phyloP scores from a whole-genome alignment of 768 basidiomycete genomes.

The Antrodiella citrinella region DNA sequence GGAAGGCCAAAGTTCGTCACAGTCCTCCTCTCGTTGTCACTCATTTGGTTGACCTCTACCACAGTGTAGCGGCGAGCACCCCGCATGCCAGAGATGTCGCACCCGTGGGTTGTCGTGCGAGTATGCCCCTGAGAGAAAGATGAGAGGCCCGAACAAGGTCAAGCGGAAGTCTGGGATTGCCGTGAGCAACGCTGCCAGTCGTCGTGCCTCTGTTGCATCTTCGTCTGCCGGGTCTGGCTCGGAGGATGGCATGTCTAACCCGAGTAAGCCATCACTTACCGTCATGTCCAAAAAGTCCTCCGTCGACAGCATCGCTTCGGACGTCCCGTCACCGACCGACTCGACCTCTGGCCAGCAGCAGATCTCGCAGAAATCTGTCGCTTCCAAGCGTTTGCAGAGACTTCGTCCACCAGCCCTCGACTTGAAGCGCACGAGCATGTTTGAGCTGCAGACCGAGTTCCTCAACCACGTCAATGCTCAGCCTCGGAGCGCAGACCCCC shows the following conservation, averaged over 20 bases:
- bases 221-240: constrained; percentile 4
- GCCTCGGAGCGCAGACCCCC: not conserved
- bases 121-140: constrained; percentile 59
- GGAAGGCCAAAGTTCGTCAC: constrained; percentile 62
- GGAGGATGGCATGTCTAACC: not conserved
- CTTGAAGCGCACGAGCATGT: not conserved
- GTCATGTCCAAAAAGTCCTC: not conserved
- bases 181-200: not conserved
- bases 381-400: not conserved
- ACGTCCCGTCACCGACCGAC: not conserved
- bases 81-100: constrained; percentile 58
- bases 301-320: not conserved
- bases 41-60: not conserved
- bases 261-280: not conserved
- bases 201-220: constrained; percentile 8
- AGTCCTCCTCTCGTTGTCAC: not conserved
- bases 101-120: constrained; percentile 51
- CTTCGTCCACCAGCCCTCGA: not conserved
- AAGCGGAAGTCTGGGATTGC: constrained; percentile 22
- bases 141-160: constrained; percentile 54
- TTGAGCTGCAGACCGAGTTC: no score
- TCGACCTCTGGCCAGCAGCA: not conserved
- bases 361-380: not conserved
- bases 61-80: constrained; percentile 68
- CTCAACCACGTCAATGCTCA: no score